These are phyloP conservation scores for Kalaharituber pfeilii DNA, from an alignment of 2,329 filamentous ascomycete species.

Conservation along the genomic window DNA sequence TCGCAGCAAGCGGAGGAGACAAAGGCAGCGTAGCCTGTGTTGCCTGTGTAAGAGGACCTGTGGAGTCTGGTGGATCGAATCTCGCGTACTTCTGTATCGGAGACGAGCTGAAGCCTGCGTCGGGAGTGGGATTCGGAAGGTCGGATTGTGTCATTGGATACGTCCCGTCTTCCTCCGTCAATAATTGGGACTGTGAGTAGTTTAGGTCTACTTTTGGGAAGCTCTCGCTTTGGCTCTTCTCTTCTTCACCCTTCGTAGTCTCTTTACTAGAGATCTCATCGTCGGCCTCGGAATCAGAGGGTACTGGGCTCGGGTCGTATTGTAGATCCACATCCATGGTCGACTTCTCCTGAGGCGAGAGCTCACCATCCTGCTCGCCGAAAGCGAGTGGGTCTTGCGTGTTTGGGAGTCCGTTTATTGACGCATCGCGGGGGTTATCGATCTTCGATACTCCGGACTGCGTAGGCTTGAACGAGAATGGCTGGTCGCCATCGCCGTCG, in stretches of 20 bases:
- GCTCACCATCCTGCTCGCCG: too few species aligned
- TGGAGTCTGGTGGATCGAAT: background rate
- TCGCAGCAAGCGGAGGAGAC: background rate
- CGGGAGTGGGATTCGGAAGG: slow-evolving; percentile 13
- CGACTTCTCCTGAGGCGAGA: background rate
- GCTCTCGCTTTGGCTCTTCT: slow-evolving; percentile 1
- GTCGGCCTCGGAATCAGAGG: too few species aligned
- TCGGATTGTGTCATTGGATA: slow-evolving; percentile 9
- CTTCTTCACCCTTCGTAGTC: slow-evolving; percentile 1
- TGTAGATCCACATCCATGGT: background rate
- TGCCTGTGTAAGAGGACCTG: background rate
- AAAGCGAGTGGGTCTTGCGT: background rate
- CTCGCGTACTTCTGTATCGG: background rate
- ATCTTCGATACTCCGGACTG: too few species aligned
- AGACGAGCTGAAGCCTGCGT: slow-evolving; percentile 14
- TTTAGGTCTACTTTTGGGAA: slow-evolving; percentile 7
- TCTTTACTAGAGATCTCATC: too few species aligned
- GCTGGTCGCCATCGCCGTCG: too few species aligned
- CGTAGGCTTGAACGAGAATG: too few species aligned
- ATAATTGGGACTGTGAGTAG: slow-evolving; percentile 15
- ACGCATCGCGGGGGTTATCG: too few species aligned
- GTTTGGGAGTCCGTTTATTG: too few species aligned
- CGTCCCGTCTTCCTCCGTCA: slow-evolving; percentile 11
- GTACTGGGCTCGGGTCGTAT: background rate
- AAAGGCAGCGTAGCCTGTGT: background rate